Evolutionary conservation across 768 basidiomycete species (phyloP).

Genomic region (Tulasnella sp.): DNA sequence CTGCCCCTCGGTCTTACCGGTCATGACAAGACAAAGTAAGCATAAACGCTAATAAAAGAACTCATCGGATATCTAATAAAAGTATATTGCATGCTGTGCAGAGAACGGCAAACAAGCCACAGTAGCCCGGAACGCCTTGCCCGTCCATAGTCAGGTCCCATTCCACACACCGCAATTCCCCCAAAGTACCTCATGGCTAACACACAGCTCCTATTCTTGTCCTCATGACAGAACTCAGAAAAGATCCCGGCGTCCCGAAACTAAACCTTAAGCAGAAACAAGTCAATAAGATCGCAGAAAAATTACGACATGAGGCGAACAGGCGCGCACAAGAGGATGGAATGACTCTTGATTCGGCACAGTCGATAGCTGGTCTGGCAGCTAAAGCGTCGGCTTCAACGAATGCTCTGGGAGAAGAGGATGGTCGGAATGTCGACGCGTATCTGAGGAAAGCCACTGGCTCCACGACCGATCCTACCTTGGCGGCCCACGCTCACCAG

Average conservation of each 20-base stretch:
- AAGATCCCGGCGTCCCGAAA: conserved; percentile 82
- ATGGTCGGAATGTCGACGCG: neutral
- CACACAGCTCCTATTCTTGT: neutral
- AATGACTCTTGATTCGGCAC: conserved; percentile 24
- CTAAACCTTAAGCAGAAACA: conserved; percentile 57
- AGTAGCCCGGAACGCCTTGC: neutral
- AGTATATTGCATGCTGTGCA: neutral
- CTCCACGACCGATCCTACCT: conserved; percentile 30
- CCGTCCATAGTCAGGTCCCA: conserved; percentile 3
- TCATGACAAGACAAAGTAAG: neutral
- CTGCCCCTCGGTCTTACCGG: neutral
- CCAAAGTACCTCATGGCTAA: neutral
- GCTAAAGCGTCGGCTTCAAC: neutral
- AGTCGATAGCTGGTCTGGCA: neutral
- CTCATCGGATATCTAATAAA: neutral
- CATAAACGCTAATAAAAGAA: neutral
- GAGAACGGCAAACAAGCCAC: neutral
- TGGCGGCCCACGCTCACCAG: conserved; percentile 29
- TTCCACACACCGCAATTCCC: neutral
- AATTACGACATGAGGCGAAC: conserved; percentile 48
- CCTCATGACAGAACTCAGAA: conserved; percentile 59
- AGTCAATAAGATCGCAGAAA: conserved; percentile 25
- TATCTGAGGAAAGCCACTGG: neutral
- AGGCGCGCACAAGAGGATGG: conserved; percentile 32
- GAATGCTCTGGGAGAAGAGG: neutral